Percentiles rank a stretch among this genome's conserved stretches.
Conservation (phyloP, 805 yeast genomes). For the Starmerella lactis-condensi region DNA sequence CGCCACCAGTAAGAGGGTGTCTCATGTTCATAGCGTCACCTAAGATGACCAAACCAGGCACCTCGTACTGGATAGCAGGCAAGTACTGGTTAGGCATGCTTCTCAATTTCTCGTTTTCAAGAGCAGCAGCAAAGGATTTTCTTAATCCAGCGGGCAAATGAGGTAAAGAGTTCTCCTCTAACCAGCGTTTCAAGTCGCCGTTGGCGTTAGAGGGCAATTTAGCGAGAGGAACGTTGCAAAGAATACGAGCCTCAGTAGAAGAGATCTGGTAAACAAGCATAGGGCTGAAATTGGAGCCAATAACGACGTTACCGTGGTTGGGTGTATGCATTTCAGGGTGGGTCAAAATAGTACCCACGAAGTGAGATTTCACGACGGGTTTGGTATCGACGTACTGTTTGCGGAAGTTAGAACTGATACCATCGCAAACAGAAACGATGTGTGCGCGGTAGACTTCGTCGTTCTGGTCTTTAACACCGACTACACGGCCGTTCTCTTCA, state of each 20-base stretch:
- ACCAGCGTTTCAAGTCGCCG: constrained; percentile 42
- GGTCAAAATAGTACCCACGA: constrained; percentile 61
- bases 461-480: constrained; percentile 44
- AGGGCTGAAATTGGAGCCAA: constrained; percentile 67
- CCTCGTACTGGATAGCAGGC: constrained; percentile 49
- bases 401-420: constrained; percentile 84
- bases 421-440: constrained; percentile 70
- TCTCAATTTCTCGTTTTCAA: constrained; percentile 41
- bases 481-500: constrained; percentile 34
- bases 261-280: constrained; percentile 76
- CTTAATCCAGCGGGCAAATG: constrained; percentile 43
- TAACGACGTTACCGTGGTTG: constrained; percentile 72
- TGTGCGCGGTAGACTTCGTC: constrained; percentile 32
- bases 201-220: constrained; percentile 49
- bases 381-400: constrained; percentile 45
- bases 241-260: constrained; percentile 62
- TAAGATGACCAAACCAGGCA: constrained; percentile 59
- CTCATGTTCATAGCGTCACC: constrained; percentile 97
- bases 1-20: constrained; percentile 97
- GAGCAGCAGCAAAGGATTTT: constrained; percentile 52
- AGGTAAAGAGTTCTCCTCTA: constrained; percentile 43
- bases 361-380: constrained; percentile 63
- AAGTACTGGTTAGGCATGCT: constrained; percentile 90
- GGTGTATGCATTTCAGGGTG: constrained; percentile 60
- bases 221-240: constrained; percentile 63